Evolutionary conservation across 1,284 basidiomycete species (phyloP).

Genomic region (Apiotrichum mycotoxinovorans): DNA sequence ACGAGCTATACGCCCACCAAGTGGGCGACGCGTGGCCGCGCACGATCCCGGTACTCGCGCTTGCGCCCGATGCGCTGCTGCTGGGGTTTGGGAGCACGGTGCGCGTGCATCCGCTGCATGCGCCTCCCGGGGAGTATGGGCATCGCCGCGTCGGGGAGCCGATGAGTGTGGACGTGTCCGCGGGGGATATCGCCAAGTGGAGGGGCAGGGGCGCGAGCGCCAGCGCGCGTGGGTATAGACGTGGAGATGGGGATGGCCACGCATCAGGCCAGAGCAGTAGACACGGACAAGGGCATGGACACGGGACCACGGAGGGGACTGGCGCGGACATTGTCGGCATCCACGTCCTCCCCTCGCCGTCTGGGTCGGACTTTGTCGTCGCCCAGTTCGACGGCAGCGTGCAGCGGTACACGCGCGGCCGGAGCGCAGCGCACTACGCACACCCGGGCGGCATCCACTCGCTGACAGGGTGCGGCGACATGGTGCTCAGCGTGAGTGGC

Average conservation of each 20-base stretch:
- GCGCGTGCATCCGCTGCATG: conserved; percentile 29
- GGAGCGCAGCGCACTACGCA: conserved; percentile 16
- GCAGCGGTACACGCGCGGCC: conserved; percentile 21
- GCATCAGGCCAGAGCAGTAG: background rate
- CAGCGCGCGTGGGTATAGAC: background rate
- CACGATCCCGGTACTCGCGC: conserved; percentile 36
- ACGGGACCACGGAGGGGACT: conserved; percentile 18
- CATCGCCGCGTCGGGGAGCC: background rate
- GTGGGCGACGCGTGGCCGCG: conserved; percentile 37
- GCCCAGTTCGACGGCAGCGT: conserved; percentile 42
- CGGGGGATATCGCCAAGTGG: background rate
- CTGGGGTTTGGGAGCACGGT: conserved; percentile 36
- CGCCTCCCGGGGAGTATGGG: background rate
- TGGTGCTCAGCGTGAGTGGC: conserved; percentile 27
- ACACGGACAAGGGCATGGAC: background rate
- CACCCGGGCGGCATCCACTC: conserved; percentile 18
- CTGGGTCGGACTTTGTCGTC: conserved; percentile 18
- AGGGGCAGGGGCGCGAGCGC: background rate
- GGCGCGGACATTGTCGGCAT: conserved; percentile 37
- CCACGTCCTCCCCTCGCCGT: conserved; percentile 14
- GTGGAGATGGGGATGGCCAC: background rate
- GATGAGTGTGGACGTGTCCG: background rate
- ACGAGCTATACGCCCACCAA: conserved; percentile 37
- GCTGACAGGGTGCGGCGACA: conserved; percentile 10
- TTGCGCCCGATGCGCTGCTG: conserved; percentile 25